Base-by-base conservation (phyloP, 306 rosid genomes). In the Senna tora region DNA sequence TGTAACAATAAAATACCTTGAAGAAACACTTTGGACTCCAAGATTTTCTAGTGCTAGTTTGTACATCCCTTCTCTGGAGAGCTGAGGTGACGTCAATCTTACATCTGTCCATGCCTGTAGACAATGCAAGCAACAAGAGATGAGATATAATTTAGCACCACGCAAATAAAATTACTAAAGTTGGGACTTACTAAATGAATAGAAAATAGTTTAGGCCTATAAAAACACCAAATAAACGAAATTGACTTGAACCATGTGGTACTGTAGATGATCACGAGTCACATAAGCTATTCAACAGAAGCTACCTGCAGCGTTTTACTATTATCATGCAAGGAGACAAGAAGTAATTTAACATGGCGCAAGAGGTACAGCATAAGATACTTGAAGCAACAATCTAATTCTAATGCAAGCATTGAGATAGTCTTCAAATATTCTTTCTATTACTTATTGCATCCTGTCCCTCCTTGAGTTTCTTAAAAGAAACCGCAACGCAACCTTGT, bases 11-110 rank as follows among this genome's bases (percentile, higher is more conserved):
- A 28, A 76, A 81, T 80, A 64, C 98, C 98, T 76, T 20, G 95
- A 75, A 57, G 97, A 87, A 75, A 74, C 85, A 34, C 59, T 14
- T 73, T 88, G 88, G 73, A 91, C 82, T 21, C 82, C 66, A 10
- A 87, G 75, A 79, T 79, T 71, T 69, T 87, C 90, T 22, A 89
- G 65, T 9, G 88, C 88, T 50, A 94, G 77, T 74, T 91, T 87
- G 80, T 86, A 89, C 57, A 77, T 4, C 79, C 86, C 83, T 79
- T 89, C 91, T 86, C 99, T 91, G 52, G 75, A 76, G 33, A 94
- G 87, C 80, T 94, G 99, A 56, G 99, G 99, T 57, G 99, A 89
- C 14, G 96, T 89, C 75, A 94, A 76, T 75, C 81, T 89, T 47
- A 94, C 84, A 80, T 94, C 97, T 3, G 92, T 62, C 95, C 96